Base-by-base conservation (phyloP, 306 rosid species). In the Quercus alba region DNA sequence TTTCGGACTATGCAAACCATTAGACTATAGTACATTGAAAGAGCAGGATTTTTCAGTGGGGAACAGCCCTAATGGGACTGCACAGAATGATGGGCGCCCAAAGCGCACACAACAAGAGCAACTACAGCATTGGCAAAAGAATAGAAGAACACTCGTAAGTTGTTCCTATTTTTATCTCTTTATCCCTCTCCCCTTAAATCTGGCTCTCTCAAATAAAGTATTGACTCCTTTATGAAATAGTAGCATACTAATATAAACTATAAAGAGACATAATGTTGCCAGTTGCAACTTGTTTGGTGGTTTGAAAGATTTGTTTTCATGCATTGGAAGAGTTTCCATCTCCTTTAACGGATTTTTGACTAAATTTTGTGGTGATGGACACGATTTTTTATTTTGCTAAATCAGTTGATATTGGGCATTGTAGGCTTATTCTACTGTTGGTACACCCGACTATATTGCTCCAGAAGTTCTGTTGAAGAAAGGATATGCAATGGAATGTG, bases 351-450 rank as follows among this genome's bases (percentile, higher is more conserved):
- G 25, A 13, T 23, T 59, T n/a, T 26, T 59, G 66, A 14, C 2
- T 6, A 35, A 17, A 4, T 35, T 67, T 68, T 38, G 9, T n/a
- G 51, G 18, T 19, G 54, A 52, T 58, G 59, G 52, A 66, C 28
- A 8, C 70, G 18, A 41, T n/a, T 41, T 25, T 59, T 81, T 67
- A 38, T n/a, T 73, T 75, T 38, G 70, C 56, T 82, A 55, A 73
- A 82, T 75, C 63, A 75, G 52, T 83, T 59, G 67, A 46, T 78
- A 57, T 61, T 83, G 74, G 85, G 77, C 38, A 72, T 83, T 90
- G 82, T 87, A 96, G 99, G 99, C 99, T 82, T 96, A 93, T 87
- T 96, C 99, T 54, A 93, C 99, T n/a, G 99, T 96, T 81, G 99
- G 99, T 73, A 96, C 99, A 49, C 99, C 99, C 5, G 99, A 95